phyloP scores from a whole-genome alignment of 2,329 filamentous ascomycete genomes.

The Fusarium foetens region DNA sequence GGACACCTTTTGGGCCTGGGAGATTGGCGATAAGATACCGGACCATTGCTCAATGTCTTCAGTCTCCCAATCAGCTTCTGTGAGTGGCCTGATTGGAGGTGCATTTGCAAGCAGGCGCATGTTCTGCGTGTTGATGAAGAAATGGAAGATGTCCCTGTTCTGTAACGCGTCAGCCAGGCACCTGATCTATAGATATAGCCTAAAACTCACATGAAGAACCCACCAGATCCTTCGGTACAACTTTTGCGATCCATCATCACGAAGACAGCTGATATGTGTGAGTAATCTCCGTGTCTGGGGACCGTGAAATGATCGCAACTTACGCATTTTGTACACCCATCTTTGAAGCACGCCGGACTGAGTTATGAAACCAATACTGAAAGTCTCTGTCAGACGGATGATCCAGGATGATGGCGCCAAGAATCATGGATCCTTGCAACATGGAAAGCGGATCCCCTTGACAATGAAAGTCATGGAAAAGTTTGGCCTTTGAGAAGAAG shows the following conservation, averaged over 20 bases:
- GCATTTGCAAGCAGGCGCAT: neutral
- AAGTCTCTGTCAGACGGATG: conserved; percentile 29
- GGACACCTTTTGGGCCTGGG: neutral
- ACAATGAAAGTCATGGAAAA: conserved; percentile 34
- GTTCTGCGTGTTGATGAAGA: conserved; percentile 22
- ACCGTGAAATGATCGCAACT: neutral
- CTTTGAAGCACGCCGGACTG: conserved; percentile 12
- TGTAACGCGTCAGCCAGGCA: neutral
- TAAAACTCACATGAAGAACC: conserved; percentile 24
- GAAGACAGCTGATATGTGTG: neutral
- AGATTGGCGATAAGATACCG: neutral
- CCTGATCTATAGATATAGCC: no score
- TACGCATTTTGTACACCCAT: conserved; percentile 16
- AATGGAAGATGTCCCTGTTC: conserved; percentile 19
- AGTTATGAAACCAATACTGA: conserved; percentile 36
- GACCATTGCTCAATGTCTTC: neutral
- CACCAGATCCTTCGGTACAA: conserved; percentile 34
- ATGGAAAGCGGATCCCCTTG: conserved; percentile 3
- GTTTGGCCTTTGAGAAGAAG: conserved; percentile 30
- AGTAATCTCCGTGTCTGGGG: fast-evolving
- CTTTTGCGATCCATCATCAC: neutral
- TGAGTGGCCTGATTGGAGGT: neutral
- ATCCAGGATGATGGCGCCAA: conserved; percentile 16
- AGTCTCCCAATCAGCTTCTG: conserved; percentile 22
- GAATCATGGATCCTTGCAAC: conserved; percentile 28